A percentile compares a stretch with the other conserved stretches of the same genome.
phyloP scores from a whole-genome alignment of 768 basidiomycete genomes.

The Lyophyllum atratum region DNA sequence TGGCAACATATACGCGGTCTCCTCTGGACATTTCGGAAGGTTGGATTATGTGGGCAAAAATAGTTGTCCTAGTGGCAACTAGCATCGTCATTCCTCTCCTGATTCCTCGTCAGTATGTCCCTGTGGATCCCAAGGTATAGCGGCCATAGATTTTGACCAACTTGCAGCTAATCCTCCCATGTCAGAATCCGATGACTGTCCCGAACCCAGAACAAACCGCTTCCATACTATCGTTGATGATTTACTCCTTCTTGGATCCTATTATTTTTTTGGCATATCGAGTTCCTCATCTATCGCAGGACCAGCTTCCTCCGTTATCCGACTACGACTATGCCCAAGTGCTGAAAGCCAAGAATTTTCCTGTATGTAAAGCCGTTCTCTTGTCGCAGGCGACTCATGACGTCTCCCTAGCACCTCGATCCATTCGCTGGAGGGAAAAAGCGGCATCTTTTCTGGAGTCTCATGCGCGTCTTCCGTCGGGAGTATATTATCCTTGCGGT shows the following conservation, averaged over 20 bases:
- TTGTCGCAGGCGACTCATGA: neutral
- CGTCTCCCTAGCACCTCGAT: conserved; percentile 35
- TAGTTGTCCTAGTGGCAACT: conserved; percentile 45
- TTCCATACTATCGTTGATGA: conserved; percentile 40
- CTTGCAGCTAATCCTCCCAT: neutral
- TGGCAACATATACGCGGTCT: conserved; percentile 50
- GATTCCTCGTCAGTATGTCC: conserved; percentile 57
- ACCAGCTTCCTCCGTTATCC: conserved; percentile 62
- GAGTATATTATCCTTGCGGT: conserved; percentile 32
- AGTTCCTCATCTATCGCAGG: conserved; percentile 48
- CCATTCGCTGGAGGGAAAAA: conserved; percentile 38
- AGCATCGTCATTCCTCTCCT: conserved; percentile 54
- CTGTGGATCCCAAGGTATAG: conserved; percentile 49
- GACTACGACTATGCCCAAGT: conserved; percentile 52
- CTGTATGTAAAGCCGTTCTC: conserved; percentile 20
- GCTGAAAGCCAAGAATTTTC: conserved; percentile 28
- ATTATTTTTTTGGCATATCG: conserved; percentile 47
- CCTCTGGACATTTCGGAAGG: conserved; percentile 55
- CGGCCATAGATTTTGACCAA: neutral
- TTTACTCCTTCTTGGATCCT: conserved; percentile 59
- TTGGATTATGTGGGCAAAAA: conserved; percentile 53
- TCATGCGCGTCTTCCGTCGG: conserved; percentile 40
- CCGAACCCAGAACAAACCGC: conserved; percentile 56
- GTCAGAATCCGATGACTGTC: conserved; percentile 32
- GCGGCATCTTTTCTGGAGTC: conserved; percentile 47